Evolutionary conservation across 176 grass and related monocot species (phyloP).

Genomic region (Leersia perrieri): DNA sequence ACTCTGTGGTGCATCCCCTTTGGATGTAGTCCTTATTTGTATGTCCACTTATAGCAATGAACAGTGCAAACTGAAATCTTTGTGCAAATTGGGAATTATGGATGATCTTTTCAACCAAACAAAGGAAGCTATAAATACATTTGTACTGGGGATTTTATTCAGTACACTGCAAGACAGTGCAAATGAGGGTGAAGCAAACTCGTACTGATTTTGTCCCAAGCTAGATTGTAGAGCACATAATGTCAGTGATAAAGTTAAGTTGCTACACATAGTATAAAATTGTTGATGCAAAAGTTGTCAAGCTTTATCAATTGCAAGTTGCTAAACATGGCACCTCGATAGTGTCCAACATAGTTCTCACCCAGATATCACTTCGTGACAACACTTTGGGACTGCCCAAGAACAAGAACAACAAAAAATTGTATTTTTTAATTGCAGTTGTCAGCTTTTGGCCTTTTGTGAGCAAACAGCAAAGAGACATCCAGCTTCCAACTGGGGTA

Average conservation of each 20-base stretch:
- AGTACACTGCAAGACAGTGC: not conserved
- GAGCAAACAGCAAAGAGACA: constrained; percentile 29
- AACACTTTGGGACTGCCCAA: constrained; percentile 21
- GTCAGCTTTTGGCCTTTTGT: constrained; percentile 25
- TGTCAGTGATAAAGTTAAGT: not conserved
- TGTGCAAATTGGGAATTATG: not conserved
- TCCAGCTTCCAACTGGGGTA: constrained; percentile 34
- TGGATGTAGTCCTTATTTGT: not conserved
- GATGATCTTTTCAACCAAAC: not conserved
- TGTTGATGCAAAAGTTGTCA: not conserved
- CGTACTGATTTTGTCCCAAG: not conserved
- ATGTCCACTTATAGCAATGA: not conserved
- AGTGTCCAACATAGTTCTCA: not conserved
- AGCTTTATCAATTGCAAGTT: constrained; percentile 8
- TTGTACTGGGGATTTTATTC: not conserved
- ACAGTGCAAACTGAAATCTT: not conserved
- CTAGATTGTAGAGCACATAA: not conserved
- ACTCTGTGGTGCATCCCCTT: not conserved
- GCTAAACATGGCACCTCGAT: constrained; percentile 17
- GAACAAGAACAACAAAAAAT: not conserved
- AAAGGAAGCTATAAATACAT: not conserved
- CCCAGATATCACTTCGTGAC: constrained; percentile 10
- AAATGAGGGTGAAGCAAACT: not conserved
- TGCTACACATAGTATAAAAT: not conserved
- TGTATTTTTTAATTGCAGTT: not conserved